phyloP scores from a whole-genome alignment of 1,284 basidiomycete genomes.

The Rhodotorula sp. region DNA sequence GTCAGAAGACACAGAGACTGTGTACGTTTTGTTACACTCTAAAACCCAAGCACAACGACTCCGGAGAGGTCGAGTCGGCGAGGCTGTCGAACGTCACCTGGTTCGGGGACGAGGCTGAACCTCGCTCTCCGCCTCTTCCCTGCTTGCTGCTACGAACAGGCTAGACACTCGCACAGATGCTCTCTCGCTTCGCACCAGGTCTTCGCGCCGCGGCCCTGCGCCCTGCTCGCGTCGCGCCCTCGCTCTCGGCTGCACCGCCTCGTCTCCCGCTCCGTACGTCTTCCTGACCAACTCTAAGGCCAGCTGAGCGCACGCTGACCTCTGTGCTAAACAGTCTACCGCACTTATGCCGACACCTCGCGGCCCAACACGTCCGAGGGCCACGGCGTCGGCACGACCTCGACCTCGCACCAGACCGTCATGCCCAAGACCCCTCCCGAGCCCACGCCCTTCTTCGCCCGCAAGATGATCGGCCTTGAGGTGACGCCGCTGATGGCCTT shows the following conservation, averaged over 20 bases:
- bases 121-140: too few relatives aligned
- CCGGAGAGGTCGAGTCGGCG: too few relatives aligned
- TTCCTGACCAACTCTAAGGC: not conserved
- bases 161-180: not conserved
- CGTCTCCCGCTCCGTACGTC: not conserved
- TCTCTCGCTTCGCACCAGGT: not conserved
- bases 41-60: too few relatives aligned
- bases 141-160: too few relatives aligned
- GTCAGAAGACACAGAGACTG: too few relatives aligned
- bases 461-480: constrained; percentile 26
- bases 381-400: not conserved
- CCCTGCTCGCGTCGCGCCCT: not conserved
- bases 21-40: too few relatives aligned
- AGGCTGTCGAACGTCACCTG: too few relatives aligned
- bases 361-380: too few relatives aligned
- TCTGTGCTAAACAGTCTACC: not conserved
- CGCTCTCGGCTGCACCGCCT: not conserved
- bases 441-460: constrained; percentile 20
- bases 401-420: constrained; percentile 4
- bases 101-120: too few relatives aligned
- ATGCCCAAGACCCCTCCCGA: constrained; percentile 2
- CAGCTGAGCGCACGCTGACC: too few relatives aligned
- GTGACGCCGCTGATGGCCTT: constrained; percentile 20
- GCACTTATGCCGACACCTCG: constrained; percentile 3
- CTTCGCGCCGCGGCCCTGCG: too few relatives aligned